A percentile compares a stretch with the other conserved stretches of the same genome.
These are phyloP conservation scores for Cucumis hystrix DNA, from an alignment of 306 rosid genomes.

Conservation along the genomic window DNA sequence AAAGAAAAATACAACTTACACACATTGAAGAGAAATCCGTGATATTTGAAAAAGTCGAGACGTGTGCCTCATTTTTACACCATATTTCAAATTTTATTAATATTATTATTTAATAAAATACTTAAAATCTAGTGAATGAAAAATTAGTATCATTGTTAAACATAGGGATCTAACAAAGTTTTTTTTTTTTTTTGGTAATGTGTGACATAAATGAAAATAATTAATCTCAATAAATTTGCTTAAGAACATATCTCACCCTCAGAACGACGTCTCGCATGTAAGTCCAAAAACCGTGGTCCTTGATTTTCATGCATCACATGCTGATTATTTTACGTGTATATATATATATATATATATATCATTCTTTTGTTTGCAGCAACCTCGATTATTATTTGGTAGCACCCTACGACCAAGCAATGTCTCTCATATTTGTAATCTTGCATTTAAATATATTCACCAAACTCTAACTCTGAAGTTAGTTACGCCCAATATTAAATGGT, in stretches of 20 bases:
- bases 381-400: not conserved
- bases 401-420: not conserved
- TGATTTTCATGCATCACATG: not conserved
- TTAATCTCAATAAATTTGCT: too few relatives aligned
- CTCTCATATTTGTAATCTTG: not conserved
- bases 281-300: not conserved
- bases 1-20: too few relatives aligned
- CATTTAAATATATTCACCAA: not conserved
- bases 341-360: not conserved
- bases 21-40: too few relatives aligned
- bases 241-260: not conserved
- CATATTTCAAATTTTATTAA: too few relatives aligned
- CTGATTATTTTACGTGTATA: not conserved
- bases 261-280: not conserved
- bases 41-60: too few relatives aligned
- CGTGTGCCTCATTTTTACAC: too few relatives aligned
- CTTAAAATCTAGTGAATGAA: too few relatives aligned
- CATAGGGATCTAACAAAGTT: too few relatives aligned
- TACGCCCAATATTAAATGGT: not conserved
- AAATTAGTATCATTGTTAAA: too few relatives aligned
- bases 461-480: not conserved
- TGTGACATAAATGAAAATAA: not conserved
- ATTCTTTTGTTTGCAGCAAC: not conserved
- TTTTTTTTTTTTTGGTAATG: too few relatives aligned
- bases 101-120: too few relatives aligned